Evolutionary conservation across 2,329 filamentous ascomycete genomes (phyloP).

Genomic region (Ophiostoma tasmaniense): DNA sequence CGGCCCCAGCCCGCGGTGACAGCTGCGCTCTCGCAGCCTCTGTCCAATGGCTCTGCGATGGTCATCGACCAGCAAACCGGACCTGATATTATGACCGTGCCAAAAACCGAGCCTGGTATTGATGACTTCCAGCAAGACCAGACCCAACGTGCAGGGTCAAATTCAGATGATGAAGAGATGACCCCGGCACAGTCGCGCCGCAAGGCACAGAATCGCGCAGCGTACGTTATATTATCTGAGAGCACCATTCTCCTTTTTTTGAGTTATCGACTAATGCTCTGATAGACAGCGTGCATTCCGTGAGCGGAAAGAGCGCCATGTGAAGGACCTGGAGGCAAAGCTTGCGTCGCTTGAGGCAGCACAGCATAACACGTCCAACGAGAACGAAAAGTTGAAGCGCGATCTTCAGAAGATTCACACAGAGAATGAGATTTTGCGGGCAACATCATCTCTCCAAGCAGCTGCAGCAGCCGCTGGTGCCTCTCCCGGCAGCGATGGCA

Average conservation of each 20-base stretch:
- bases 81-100: constrained; percentile 30
- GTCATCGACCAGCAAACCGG: constrained; percentile 20
- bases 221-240: constrained; percentile 40
- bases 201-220: constrained; percentile 54
- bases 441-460: constrained; percentile 49
- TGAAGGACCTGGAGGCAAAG: constrained; percentile 86
- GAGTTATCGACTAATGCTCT: background rate
- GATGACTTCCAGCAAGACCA: constrained; percentile 27
- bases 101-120: constrained; percentile 31
- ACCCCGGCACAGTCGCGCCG: constrained; percentile 51
- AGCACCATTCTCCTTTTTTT: background rate
- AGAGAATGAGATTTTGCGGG: constrained; percentile 86
- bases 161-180: constrained; percentile 48
- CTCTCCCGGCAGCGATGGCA: constrained; percentile 36
- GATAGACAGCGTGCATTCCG: constrained; percentile 86
- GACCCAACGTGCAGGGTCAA: constrained; percentile 34
- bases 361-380: constrained; percentile 61
- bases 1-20: constrained; percentile 11
- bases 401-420: constrained; percentile 77
- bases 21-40: background rate
- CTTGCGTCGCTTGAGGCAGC: constrained; percentile 68
- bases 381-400: constrained; percentile 80
- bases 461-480: constrained; percentile 25
- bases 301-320: constrained; percentile 84
- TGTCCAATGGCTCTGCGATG: constrained; percentile 10